Evolutionary conservation across 2,329 filamentous ascomycete species (phyloP).

Genomic region (Sporothrix pallida): DNA sequence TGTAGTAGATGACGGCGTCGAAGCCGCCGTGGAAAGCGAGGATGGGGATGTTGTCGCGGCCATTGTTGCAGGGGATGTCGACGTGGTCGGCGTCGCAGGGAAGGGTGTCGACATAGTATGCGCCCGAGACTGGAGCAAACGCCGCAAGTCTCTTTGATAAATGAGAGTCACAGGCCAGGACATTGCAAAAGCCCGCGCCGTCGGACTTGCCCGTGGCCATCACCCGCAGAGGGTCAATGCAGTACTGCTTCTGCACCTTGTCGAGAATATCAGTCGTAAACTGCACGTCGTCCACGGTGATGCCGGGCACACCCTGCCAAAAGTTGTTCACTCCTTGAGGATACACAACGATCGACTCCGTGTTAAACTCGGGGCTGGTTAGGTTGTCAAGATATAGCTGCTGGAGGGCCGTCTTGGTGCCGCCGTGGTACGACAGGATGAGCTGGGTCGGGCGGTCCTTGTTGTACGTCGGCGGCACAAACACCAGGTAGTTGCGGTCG

Average conservation of each 20-base stretch:
- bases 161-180: constrained; percentile 15
- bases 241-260: constrained; percentile 3
- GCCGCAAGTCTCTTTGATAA: background rate
- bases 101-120: constrained; percentile 22
- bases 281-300: background rate
- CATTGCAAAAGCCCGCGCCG: constrained; percentile 19
- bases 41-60: background rate
- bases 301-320: constrained; percentile 18
- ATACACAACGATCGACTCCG: constrained; percentile 9
- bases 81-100: constrained; percentile 11
- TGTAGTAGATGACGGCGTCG: background rate
- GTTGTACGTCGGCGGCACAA: constrained; percentile 19
- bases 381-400: constrained; percentile 16
- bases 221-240: constrained; percentile 7
- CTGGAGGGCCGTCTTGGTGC: constrained; percentile 13
- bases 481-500: constrained; percentile 13
- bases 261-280: constrained; percentile 16
- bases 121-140: constrained; percentile 21
- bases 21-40: constrained; percentile 21
- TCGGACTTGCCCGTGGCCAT: constrained; percentile 24
- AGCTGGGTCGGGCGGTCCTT: constrained; percentile 1
- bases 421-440: constrained; percentile 26
- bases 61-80: background rate
- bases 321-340: constrained; percentile 12
- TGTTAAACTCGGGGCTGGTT: constrained; percentile 18